Conservation (phyloP, 257 asterid species). For the Capsicum pubescens region DNA sequence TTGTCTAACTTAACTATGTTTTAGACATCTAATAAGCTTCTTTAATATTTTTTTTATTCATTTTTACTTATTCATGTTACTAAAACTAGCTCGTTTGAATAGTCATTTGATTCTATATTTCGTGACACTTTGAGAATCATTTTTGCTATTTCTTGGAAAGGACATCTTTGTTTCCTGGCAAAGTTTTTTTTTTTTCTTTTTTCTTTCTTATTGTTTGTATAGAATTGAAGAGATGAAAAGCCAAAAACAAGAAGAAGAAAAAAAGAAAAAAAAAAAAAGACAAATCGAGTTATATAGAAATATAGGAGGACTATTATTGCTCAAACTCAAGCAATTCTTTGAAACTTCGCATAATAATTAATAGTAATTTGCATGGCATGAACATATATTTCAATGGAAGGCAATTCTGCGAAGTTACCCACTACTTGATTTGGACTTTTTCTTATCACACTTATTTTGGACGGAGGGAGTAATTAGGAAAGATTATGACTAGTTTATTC, state of each 20-base stretch:
- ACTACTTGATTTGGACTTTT: background rate
- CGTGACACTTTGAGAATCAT: background rate
- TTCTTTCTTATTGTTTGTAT: background rate
- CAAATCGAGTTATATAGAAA: background rate
- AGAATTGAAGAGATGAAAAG: constrained; percentile 9
- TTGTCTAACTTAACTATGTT: too few relatives aligned
- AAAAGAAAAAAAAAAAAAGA: background rate
- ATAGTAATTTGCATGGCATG: background rate
- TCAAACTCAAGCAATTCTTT: background rate
- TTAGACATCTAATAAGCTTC: too few relatives aligned
- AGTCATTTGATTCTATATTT: background rate
- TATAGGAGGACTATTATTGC: background rate
- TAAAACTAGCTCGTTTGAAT: too few relatives aligned
- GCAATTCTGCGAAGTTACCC: background rate
- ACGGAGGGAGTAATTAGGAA: background rate
- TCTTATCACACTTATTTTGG: background rate
- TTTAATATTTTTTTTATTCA: too few relatives aligned
- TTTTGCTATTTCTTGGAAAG: background rate
- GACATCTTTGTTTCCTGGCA: background rate
- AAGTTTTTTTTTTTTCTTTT: background rate
- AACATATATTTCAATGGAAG: background rate
- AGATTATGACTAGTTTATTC: background rate
- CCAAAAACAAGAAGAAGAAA: background rate
- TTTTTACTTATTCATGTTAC: too few relatives aligned
- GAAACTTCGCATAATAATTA: constrained; percentile 9